phyloP scores from a whole-genome alignment of 768 basidiomycete species.

The Boletus speciosus region DNA sequence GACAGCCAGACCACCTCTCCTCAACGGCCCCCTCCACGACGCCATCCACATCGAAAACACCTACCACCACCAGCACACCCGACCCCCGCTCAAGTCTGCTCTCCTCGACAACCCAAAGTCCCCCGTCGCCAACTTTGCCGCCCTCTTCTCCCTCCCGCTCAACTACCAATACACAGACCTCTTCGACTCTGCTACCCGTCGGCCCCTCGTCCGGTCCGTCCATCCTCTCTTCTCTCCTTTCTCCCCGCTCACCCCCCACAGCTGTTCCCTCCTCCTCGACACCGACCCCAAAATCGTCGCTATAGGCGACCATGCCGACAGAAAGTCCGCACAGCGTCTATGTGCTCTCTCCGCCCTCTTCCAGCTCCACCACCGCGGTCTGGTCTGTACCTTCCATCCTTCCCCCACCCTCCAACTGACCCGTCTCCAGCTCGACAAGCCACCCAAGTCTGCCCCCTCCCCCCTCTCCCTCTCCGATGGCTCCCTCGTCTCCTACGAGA shows the following conservation, averaged over 20 bases:
- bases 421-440: constrained; percentile 26
- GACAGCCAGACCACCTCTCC: neutral
- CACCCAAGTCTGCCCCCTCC: constrained; percentile 17
- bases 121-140: constrained; percentile 43
- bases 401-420: neutral
- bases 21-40: constrained; percentile 37
- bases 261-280: constrained; percentile 25
- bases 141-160: constrained; percentile 10
- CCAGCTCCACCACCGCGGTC: constrained; percentile 58
- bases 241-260: constrained; percentile 10
- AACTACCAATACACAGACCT: constrained; percentile 14
- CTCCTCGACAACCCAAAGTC: constrained; percentile 49
- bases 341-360: constrained; percentile 72
- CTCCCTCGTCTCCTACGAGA: constrained; percentile 59
- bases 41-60: constrained; percentile 29
- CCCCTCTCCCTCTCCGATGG: constrained; percentile 53
- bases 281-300: constrained; percentile 45
- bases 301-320: constrained; percentile 55
- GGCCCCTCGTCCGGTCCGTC: constrained; percentile 21
- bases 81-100: constrained; percentile 24
- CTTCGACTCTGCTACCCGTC: constrained; percentile 11
- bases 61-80: constrained; percentile 17
- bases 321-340: constrained; percentile 68
- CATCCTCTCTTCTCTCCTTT: neutral
- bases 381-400: constrained; percentile 47